phyloP scores from a whole-genome alignment of 139 green algal species.

The Coccomyxa sp. region DNA sequence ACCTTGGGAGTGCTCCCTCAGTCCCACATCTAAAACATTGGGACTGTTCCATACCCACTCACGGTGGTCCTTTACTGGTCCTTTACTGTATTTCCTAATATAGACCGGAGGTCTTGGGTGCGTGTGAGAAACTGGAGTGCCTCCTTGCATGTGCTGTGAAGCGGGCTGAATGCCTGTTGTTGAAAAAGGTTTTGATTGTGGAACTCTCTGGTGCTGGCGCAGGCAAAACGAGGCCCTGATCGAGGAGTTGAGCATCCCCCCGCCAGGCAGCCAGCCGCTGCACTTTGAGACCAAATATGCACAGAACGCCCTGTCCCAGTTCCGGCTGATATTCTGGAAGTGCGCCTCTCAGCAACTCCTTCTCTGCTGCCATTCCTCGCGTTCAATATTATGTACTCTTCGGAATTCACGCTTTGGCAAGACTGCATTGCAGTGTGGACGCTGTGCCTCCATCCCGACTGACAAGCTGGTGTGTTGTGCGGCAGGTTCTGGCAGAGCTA shows the following conservation, averaged over 20 bases:
- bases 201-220: too few relatives aligned
- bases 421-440: too few relatives aligned
- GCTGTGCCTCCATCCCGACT: too few relatives aligned
- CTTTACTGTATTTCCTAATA: not conserved
- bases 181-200: too few relatives aligned
- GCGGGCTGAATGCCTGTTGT: too few relatives aligned
- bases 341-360: not conserved
- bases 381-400: not conserved
- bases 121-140: too few relatives aligned
- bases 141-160: not conserved
- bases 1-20: too few relatives aligned
- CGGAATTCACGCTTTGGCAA: too few relatives aligned
- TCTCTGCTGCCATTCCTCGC: not conserved
- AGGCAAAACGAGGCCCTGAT: slow-evolving; percentile 27
- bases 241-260: slow-evolving; percentile 12
- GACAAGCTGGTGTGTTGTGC: not conserved
- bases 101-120: too few relatives aligned
- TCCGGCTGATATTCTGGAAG: slow-evolving; percentile 23
- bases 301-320: slow-evolving; percentile 19
- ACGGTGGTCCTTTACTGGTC: not conserved
- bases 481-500: slow-evolving; percentile 16
- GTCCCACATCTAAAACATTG: too few relatives aligned
- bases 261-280: slow-evolving; percentile 9
- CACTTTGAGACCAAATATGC: slow-evolving; percentile 15
- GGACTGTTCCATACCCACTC: too few relatives aligned